These are phyloP conservation scores for Fusarium paranaense DNA, from an alignment of 2,329 filamentous ascomycete genomes.

Conservation along the genomic window DNA sequence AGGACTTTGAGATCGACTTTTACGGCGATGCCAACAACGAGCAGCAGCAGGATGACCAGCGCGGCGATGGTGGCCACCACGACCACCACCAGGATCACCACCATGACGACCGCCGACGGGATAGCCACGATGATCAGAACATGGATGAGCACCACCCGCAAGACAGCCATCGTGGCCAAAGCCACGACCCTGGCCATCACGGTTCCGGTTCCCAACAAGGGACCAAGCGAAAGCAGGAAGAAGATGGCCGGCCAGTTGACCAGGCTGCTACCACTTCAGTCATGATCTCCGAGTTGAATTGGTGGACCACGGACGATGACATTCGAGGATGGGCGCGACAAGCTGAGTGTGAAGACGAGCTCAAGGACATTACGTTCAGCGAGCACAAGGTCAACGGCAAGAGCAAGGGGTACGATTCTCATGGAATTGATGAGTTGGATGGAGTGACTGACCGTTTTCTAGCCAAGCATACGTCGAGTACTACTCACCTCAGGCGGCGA, in stretches of 20 bases:
- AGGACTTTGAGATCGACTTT: constrained; percentile 79
- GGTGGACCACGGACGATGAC: constrained; percentile 98
- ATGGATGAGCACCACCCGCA: constrained; percentile 56
- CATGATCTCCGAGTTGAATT: constrained; percentile 89
- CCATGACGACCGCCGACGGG: constrained; percentile 39
- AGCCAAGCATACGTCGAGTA: constrained; percentile 89
- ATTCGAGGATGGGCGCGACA: constrained; percentile 87
- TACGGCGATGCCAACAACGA: constrained; percentile 71
- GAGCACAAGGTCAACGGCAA: constrained; percentile 99
- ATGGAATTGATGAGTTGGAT: not conserved
- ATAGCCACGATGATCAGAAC: constrained; percentile 53
- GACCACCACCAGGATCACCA: constrained; percentile 44
- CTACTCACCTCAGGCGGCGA: constrained; percentile 83
- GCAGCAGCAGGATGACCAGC: constrained; percentile 53
- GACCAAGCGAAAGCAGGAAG: constrained; percentile 70
- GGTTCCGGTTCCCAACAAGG: constrained; percentile 57
- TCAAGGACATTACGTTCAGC: constrained; percentile 95
- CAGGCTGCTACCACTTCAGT: constrained; percentile 75
- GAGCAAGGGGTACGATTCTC: constrained; percentile 82
- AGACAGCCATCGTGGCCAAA: constrained; percentile 50
- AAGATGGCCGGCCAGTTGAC: constrained; percentile 70
- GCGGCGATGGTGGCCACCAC: constrained; percentile 43
- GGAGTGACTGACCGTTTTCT: constrained; percentile 17
- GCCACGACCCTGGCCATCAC: constrained; percentile 55
- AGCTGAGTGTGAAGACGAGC: constrained; percentile 83